Base-by-base conservation (phyloP, 1,284 basidiomycete genomes). In the Termitomyces sp. region DNA sequence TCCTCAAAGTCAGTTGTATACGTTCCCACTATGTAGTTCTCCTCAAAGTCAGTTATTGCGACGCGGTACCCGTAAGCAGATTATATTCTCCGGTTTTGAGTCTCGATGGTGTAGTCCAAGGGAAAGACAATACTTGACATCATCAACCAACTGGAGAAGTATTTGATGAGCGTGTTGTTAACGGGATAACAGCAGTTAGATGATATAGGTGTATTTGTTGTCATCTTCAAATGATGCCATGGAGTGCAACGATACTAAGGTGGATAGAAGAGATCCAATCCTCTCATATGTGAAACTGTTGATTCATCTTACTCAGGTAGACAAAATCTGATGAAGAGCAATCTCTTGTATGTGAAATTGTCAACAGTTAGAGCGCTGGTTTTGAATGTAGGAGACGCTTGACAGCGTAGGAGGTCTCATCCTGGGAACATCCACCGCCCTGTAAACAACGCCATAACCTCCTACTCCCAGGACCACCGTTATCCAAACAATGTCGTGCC, bases 11-110 rank as follows among this genome's bases (percentile, higher is more conserved):
- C n/a, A n/a, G n/a, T n/a, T n/a, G 70, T 95, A 97, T 18, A 93
- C 86, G 62, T 89, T 94, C 35, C 96, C 96, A 33, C 93, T 97
- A 53, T 93, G 86, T 73, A 96, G 96, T 70, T 98, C 96, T 49
- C 80, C n/a, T n/a, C n/a, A n/a, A n/a, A n/a, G n/a, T 99, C 97
- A 49, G 94, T 95, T 57, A 99, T 80, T 43, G 91, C 85, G 45
- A 98, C 82, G 52, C 82, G 79, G 58, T 80, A 75, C 46, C 94
- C 94, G 57, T 71, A 76, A 89, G 69, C 93, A 96, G 35, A 99
- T 76, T 55, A 99, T 86, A 71, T 99, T 99, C 72, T 99, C 97
- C 3, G 96, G 96, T 75, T 99, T 99, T 63, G 99, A 75, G 69
- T 99, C 96, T 38, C 96, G 91, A 70, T 99, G 96, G 74, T 90